Evolutionary conservation across 345 rosid genomes (phyloP).

Genomic region (Alliaria petiolata): DNA sequence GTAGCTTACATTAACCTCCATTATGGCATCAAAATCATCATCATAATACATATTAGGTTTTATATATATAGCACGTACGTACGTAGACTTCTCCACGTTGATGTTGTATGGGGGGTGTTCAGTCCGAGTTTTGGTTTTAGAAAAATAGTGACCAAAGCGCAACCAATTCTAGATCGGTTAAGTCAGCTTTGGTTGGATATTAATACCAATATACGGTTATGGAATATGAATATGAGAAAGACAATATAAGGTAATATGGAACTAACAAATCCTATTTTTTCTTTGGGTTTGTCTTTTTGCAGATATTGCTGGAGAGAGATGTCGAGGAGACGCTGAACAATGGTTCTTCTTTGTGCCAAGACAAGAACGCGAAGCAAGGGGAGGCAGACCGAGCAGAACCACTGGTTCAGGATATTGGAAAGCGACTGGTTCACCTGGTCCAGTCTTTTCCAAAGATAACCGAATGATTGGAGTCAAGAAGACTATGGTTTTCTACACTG

Average conservation of each 20-base stretch:
- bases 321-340: conserved; percentile 71
- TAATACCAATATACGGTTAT: neutral
- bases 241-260: neutral
- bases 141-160: neutral
- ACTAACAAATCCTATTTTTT: neutral
- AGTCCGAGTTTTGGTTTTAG: neutral
- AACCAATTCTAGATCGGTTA: neutral
- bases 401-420: conserved; percentile 94
- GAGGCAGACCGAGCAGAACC: conserved; percentile 78
- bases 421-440: conserved; percentile 88
- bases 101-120: neutral
- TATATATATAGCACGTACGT: neutral
- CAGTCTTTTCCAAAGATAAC: conserved; percentile 67
- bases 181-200: neutral
- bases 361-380: conserved; percentile 80
- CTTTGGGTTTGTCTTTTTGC: conserved; percentile 21
- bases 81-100: conserved; percentile 4
- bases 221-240: neutral
- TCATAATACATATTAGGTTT: neutral
- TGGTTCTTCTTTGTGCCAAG: conserved; percentile 92
- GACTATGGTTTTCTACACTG: conserved; percentile 89
- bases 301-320: conserved; percentile 64
- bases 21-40: neutral
- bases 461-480: conserved; percentile 76
- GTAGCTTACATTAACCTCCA: neutral